A percentile compares a stretch with the other conserved stretches of the same genome.
phyloP scores from a whole-genome alignment of 2,329 filamentous ascomycete species.

The Thelonectria rubi region DNA sequence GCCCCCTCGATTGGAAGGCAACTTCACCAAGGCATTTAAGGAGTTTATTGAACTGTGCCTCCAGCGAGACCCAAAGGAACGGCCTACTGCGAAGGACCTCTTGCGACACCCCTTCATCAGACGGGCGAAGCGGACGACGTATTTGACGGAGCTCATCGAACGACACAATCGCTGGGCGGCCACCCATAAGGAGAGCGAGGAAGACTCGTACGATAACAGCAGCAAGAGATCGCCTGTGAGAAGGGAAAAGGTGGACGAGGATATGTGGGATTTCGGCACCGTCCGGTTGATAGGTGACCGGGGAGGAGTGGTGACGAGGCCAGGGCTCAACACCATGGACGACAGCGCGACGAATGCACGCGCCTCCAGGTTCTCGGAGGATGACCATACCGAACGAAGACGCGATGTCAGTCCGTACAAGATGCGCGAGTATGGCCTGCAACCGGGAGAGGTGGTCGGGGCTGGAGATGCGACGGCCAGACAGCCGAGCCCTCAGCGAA shows the following conservation, averaged over 20 bases:
- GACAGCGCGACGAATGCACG: slow-evolving; percentile 83
- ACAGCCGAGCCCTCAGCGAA: slow-evolving; percentile 69
- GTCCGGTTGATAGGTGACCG: slow-evolving; percentile 81
- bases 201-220: slow-evolving; percentile 67
- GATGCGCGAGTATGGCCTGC: slow-evolving; percentile 54
- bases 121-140: slow-evolving; percentile 93
- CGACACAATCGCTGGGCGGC: slow-evolving; percentile 87
- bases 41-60: slow-evolving; percentile 87
- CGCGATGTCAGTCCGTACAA: slow-evolving; percentile 64
- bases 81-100: slow-evolving; percentile 86
- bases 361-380: slow-evolving; percentile 62
- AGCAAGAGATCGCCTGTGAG: slow-evolving; percentile 62
- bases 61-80: slow-evolving; percentile 86
- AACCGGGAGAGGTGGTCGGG: slow-evolving; percentile 61
- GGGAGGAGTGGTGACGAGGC: slow-evolving; percentile 63
- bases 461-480: slow-evolving; percentile 59
- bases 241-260: slow-evolving; percentile 72
- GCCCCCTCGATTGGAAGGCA: slow-evolving; percentile 81
- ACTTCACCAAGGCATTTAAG: slow-evolving; percentile 84
- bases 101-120: slow-evolving; percentile 91
- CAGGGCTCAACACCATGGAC: slow-evolving; percentile 76
- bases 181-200: slow-evolving; percentile 76
- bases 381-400: slow-evolving; percentile 62
- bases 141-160: slow-evolving; percentile 94
- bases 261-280: slow-evolving; percentile 98